Evolutionary conservation across 129 eudicot genomes (phyloP).

Genomic region (Lactuca sativa): DNA sequence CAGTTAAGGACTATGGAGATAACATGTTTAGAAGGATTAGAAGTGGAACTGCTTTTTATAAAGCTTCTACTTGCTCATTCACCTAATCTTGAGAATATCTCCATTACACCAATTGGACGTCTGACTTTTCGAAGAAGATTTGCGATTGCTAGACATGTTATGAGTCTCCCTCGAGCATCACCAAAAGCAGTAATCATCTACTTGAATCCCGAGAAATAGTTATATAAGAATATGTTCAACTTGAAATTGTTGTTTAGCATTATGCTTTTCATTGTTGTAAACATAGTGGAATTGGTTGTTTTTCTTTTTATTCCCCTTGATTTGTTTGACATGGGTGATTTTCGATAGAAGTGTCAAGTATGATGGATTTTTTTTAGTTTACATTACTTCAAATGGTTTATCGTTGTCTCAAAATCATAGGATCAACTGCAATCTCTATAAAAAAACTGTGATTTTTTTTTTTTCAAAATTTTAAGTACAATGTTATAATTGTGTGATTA

Average conservation of each 20-base stretch:
- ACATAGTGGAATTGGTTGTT: too few species aligned
- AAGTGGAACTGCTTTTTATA: constrained; percentile 3
- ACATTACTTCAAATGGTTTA: too few species aligned
- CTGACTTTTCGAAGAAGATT: neutral
- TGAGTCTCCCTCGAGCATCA: constrained; percentile 30
- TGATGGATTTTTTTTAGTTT: too few species aligned
- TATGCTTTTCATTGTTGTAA: neutral
- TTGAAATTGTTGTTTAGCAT: too few species aligned
- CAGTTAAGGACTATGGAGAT: constrained; percentile 9
- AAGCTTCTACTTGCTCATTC: constrained; percentile 29
- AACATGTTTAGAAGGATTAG: constrained; percentile 9
- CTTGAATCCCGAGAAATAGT: constrained; percentile 5
- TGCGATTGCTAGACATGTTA: constrained; percentile 17
- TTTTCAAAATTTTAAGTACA: too few species aligned
- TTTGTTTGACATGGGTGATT: too few species aligned
- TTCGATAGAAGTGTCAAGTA: too few species aligned
- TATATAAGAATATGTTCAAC: neutral
- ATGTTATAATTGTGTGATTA: too few species aligned
- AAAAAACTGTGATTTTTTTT: too few species aligned
- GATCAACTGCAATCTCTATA: too few species aligned
- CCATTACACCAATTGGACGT: neutral
- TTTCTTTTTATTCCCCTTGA: too few species aligned
- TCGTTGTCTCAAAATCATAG: too few species aligned
- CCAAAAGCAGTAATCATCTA: constrained; percentile 23
- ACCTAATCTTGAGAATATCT: constrained; percentile 26